phyloP scores from a whole-genome alignment of 1,284 basidiomycete genomes.

The Anthracocystis walkeri region DNA sequence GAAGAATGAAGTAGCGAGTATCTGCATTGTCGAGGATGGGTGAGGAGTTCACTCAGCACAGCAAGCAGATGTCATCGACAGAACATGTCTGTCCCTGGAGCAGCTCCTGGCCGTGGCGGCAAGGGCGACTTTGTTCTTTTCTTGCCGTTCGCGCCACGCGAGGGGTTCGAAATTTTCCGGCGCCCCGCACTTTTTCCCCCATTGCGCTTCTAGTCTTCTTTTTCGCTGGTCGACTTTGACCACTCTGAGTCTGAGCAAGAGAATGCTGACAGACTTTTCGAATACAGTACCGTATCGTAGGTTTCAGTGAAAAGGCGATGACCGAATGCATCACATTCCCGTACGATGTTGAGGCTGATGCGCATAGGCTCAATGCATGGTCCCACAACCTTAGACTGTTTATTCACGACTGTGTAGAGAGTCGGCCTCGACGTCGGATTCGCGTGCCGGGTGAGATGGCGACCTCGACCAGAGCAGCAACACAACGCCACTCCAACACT shows the following conservation, averaged over 20 bases:
- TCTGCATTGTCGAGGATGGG: too few species aligned
- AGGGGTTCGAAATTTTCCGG: conserved; percentile 11
- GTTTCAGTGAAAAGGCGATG: not conserved
- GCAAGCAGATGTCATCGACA: too few species aligned
- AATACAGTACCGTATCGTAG: not conserved
- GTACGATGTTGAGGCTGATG: not conserved
- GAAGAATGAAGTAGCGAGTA: too few species aligned
- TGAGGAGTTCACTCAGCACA: too few species aligned
- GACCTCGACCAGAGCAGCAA: not conserved
- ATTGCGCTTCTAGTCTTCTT: not conserved
- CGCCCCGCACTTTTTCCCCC: conserved; percentile 10
- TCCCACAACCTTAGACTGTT: conserved; percentile 4
- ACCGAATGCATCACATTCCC: not conserved
- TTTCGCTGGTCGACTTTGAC: not conserved
- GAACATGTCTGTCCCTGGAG: too few species aligned
- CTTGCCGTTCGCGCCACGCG: too few species aligned
- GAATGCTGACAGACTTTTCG: not conserved
- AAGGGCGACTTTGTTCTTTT: too few species aligned
- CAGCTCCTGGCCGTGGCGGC: too few species aligned
- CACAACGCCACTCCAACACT: not conserved
- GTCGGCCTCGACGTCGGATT: conserved; percentile 3
- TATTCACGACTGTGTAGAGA: not conserved
- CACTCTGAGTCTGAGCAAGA: conserved; percentile 1
- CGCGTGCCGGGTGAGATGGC: not conserved
- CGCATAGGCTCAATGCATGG: conserved; percentile 1